A percentile compares a stretch with the other conserved stretches of the same genome.
These are phyloP conservation scores for Stephania cephalantha DNA, from an alignment of 164 flowering plant species.

Conservation along the genomic window DNA sequence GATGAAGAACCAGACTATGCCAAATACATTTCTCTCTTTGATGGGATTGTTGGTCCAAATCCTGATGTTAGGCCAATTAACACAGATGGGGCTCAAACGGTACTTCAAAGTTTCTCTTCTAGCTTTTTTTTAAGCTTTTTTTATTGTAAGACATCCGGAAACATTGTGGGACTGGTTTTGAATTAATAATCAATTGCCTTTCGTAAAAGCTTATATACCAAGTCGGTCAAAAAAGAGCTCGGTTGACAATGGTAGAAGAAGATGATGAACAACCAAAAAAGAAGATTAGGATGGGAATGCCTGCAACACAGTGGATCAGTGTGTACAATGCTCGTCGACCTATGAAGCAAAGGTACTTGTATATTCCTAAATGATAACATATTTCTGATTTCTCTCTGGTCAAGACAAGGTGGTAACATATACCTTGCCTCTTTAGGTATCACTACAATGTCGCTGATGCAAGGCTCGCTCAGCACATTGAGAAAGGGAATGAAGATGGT, in stretches of 20 bases:
- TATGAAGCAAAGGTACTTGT: constrained; percentile 85
- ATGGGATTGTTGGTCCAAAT: constrained; percentile 85
- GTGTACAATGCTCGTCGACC: constrained; percentile 85
- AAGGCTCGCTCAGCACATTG: constrained; percentile 83
- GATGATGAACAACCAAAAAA: constrained; percentile 90
- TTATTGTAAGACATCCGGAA: too few species aligned
- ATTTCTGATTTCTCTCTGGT: neutral
- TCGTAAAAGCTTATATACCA: constrained; percentile 65
- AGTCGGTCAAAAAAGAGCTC: constrained; percentile 96
- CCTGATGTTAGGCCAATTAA: constrained; percentile 83
- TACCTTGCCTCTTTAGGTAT: constrained; percentile 44
- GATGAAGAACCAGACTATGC: constrained; percentile 97
- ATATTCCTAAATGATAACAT: neutral
- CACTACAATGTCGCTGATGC: constrained; percentile 86
- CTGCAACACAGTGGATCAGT: constrained; percentile 97
- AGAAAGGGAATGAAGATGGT: constrained; percentile 86
- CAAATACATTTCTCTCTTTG: constrained; percentile 83
- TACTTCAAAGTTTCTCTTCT: constrained; percentile 16
- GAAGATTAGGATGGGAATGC: constrained; percentile 90
- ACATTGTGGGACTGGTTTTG: neutral
- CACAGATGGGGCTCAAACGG: constrained; percentile 97
- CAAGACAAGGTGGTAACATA: too few species aligned
- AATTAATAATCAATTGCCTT: constrained; percentile 14
- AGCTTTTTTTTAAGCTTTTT: neutral
- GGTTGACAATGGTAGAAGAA: constrained; percentile 72